Evolutionary conservation across 371 early-diverging fungal genomes (phyloP), one percentile per base, ranked within the genome.

Genomic region (Coemansia sp.): DNA sequence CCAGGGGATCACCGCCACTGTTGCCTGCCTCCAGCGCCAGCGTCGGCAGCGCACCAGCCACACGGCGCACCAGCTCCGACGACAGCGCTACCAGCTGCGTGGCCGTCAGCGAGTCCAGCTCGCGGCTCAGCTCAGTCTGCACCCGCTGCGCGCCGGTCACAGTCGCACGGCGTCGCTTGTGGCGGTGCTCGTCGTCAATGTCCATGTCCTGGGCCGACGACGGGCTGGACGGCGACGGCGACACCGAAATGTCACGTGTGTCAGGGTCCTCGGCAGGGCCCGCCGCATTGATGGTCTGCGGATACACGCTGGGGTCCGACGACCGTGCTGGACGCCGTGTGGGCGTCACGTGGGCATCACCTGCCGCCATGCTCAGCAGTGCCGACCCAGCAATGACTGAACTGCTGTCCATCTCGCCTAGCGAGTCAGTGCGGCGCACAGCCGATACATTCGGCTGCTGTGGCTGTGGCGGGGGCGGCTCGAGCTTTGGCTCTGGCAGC

Each of bases 341-440:
- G 7, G 25, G 25, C 12, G 61, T 25, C 40, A 42, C 63, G 7
- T 64, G 72, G 8, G 59, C 26, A 40, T 72, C 68, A 48, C 77
- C 75, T 0, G 78, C 78, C 0, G 78, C 78, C 78, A 77, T 77
- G 73, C 78, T 72, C 69, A 77, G 66, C 62, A 77, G 66, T 48
- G 78, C 78, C 14, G 78, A 77, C 26, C 78, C 78, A 1, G 78
- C 78, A 55, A 77, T 77, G 11, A 61, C 78, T 37, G 78, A 77
- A 64, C 63, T 77, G 21, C 63, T 51, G 21, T 77, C 78, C 8
- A 77, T 50, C n/a, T 77, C 78, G 16, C 33, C 58, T 33, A 61
- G 53, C 16, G 44, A 30, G 30, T 52, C 59, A 11, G 40, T 30
- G 48, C 62, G 60, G 23, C 47, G 50, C 20, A 57, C n/a, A 33